These are phyloP conservation scores for Populus euphratica DNA, from an alignment of 345 rosid species.

Conservation along the genomic window DNA sequence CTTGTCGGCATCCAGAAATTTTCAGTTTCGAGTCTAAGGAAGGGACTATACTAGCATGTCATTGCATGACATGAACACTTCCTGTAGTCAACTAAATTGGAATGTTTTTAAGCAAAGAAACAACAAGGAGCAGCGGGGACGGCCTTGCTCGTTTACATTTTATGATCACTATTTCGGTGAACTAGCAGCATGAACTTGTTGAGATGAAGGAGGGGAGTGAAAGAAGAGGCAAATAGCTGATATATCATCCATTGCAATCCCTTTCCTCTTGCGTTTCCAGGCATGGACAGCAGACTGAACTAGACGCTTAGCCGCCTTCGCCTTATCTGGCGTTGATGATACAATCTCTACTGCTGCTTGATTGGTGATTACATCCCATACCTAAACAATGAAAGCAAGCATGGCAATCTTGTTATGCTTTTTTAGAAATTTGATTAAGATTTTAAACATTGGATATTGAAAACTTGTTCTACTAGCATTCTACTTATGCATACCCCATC, in stretches of 20 bases:
- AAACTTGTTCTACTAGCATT: not conserved
- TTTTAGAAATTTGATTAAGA: not conserved
- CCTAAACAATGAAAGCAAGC: conserved; percentile 31
- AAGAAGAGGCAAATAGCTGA: conserved; percentile 89
- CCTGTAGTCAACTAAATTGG: not conserved
- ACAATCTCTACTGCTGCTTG: conserved; percentile 79
- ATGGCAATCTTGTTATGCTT: not conserved
- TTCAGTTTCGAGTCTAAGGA: not conserved
- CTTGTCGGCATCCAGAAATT: not conserved
- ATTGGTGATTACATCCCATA: conserved; percentile 91
- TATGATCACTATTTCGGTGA: conserved; percentile 13
- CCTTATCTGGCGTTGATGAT: conserved; percentile 45
- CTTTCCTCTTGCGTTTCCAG: conserved; percentile 73
- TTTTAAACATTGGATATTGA: not conserved
- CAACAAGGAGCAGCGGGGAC: not conserved
- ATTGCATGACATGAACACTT: not conserved
- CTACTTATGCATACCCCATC: conserved; percentile 62
- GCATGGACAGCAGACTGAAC: conserved; percentile 59
- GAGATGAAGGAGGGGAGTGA: conserved; percentile 37
- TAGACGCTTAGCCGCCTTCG: conserved; percentile 66
- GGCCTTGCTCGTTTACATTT: conserved; percentile 8
- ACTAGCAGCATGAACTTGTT: conserved; percentile 15
- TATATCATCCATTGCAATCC: conserved; percentile 85
- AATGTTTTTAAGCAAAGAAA: not conserved
- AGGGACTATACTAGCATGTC: not conserved